These are phyloP conservation scores for Neospermospora avenae DNA, from an alignment of 2,329 filamentous ascomycete species.

Conservation along the genomic window DNA sequence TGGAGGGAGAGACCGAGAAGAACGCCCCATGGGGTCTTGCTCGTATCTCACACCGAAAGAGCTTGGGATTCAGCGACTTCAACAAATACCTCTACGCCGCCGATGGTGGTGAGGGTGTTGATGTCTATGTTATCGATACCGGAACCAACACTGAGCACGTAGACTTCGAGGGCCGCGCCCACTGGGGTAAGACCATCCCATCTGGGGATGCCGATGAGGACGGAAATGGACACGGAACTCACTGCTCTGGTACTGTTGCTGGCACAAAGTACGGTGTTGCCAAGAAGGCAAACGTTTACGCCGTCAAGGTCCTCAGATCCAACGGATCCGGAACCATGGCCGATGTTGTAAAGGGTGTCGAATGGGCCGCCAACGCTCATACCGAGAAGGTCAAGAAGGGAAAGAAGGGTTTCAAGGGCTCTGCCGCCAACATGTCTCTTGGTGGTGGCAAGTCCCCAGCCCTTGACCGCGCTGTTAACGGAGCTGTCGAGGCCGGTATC, in stretches of 20 bases:
- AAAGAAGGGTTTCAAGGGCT: conserved; percentile 97
- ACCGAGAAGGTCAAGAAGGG: conserved; percentile 74
- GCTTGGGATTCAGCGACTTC: conserved; percentile 84
- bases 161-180: conserved; percentile 93
- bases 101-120: conserved; percentile 93
- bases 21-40: conserved; percentile 98
- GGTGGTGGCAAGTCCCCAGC: conserved; percentile 94
- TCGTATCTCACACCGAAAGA: conserved; percentile 91
- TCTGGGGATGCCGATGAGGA: conserved; percentile 78
- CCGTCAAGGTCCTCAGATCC: conserved; percentile 96
- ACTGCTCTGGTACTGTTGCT: conserved; percentile 97
- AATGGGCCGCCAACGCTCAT: conserved; percentile 85
- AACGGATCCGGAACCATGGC: conserved; percentile 99
- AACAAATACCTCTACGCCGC: conserved; percentile 96
- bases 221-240: conserved; percentile 97
- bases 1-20: conserved; percentile 74
- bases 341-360: conserved; percentile 96
- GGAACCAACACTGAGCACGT: conserved; percentile 92
- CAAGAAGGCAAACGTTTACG: conserved; percentile 96
- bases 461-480: conserved; percentile 89
- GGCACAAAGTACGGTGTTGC: conserved; percentile 99
- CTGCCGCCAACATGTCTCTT: conserved; percentile 98
- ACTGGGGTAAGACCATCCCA: conserved; percentile 97
- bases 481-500: conserved; percentile 84
- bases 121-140: conserved; percentile 98